Conservation (phyloP, 306 rosid species). For the Psophocarpus tetragonolobus region DNA sequence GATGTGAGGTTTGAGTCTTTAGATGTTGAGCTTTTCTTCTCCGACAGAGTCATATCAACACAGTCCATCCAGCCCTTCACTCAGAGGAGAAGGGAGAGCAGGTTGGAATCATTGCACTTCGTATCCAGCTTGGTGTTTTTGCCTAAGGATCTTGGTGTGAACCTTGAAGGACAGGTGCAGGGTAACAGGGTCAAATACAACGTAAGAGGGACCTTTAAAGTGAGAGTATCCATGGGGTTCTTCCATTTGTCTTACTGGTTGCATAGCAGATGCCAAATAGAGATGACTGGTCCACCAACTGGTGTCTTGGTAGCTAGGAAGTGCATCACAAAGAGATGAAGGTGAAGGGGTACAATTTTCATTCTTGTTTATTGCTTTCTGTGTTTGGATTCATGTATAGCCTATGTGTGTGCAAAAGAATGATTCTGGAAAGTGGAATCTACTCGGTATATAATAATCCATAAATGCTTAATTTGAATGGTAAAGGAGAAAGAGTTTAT, state of each 20-base stretch:
- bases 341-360: constrained; percentile 4
- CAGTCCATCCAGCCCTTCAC: constrained; percentile 66
- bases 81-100: constrained; percentile 52
- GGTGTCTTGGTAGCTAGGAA: constrained; percentile 67
- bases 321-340: constrained; percentile 70
- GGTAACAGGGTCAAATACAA: constrained; percentile 57
- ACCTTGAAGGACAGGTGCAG: constrained; percentile 60
- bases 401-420: constrained; percentile 27
- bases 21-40: constrained; percentile 63
- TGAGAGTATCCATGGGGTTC: constrained; percentile 62
- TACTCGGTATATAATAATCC: background rate
- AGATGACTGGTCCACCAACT: constrained; percentile 81
- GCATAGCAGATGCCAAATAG: constrained; percentile 74
- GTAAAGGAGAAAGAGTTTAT: background rate
- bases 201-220: constrained; percentile 68
- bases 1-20: constrained; percentile 67
- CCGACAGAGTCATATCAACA: constrained; percentile 63
- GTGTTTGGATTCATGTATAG: constrained; percentile 15
- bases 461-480: background rate
- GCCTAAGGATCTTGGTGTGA: constrained; percentile 66
- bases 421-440: background rate
- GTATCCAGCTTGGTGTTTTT: constrained; percentile 79
- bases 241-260: constrained; percentile 62
- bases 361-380: constrained; percentile 13
- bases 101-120: constrained; percentile 65